Base-by-base conservation (phyloP, 2,329 filamentous ascomycete species). In the Huntiella decipiens region DNA sequence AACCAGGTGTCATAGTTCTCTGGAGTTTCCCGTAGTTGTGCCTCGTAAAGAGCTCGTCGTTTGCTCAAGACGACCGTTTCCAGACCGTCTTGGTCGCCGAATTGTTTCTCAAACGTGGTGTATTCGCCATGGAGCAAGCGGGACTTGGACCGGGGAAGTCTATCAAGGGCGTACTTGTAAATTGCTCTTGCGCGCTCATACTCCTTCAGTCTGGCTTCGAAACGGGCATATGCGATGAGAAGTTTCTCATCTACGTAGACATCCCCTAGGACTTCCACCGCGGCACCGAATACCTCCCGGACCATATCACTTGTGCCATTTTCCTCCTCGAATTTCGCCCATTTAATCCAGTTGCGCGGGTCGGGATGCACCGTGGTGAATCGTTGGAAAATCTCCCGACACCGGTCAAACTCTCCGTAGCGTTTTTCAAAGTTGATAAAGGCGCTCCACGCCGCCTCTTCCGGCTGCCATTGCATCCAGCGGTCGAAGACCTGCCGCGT, bases 1-100 rank as follows among this genome's bases (percentile, higher is more conserved):
- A 98, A 88, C 91, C 91, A 98, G 10, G 79, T 74, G 57, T 98
- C 91, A 66, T 98, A 98, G 61, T 95, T 95, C 57, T 92, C 91
- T 2, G 87, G 76, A 56, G 94, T 96, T 57, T 92, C 82, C 56
- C 86, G 88, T 53, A 96, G 74, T 57, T 91, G 81, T 54, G 94
- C 85, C 61, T 98, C 91, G 61, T 98, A 98, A 51, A 91, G 77
- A 13, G 93, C 81, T 55, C 91, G 72, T 53, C 91, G 74, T 61
- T 98, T 98, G 12, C 86, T 86, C n/a, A 96, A 60, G 28, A 98
- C 84, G 6, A 96, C 87, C 58, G 96, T 85, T 56, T 96, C 88
- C 2, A 98, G 84, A 4, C 91, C 91, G 55, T 94, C 85, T 46
- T 74, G 72, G 60, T 96, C 87, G 52, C 91, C 91, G 58, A 85